Evolutionary conservation across 2,329 filamentous ascomycete species (phyloP), one percentile per base, ranked within the genome.

Genomic region (Colletotrichum echinochloae): DNA sequence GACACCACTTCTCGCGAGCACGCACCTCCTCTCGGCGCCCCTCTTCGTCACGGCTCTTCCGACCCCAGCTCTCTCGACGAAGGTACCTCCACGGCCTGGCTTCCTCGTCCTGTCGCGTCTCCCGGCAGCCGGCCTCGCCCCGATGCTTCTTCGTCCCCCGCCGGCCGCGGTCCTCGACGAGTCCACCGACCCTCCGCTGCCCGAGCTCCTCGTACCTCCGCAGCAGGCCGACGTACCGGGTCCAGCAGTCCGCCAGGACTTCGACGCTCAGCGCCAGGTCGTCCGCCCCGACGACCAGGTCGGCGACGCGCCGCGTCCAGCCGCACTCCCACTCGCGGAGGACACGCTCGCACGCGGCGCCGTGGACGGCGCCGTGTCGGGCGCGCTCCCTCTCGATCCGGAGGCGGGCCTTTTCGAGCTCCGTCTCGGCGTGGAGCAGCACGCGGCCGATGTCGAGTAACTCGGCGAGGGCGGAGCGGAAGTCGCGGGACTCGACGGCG

Each of bases 211-310:
- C 68, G n/a, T 68, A 71, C 65, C 48, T 68, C 46, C 68, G 46
- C 57, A 71, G 16, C 37, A 71, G 23, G 7, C 51, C 68, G 5
- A 71, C 57, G 6, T 71, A 68, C 46, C 67, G 62, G 5, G 35
- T 30, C 68, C 68, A 71, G 59, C 68, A 71, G 2, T 68, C 68
- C 2, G 35, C 57, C 59, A 71, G 5, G 4, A 71, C 37, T 52
- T 71, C 68, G 16, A 30, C 8, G 57, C 64, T 67, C n/a, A 71
- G 26, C 23, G 49, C 60, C 20, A 65, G 6, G 46, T 71, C 51
- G 28, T 71, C 69, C n/a, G n/a, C 26, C 18, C 65, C 54, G 2
- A 30, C n/a, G 5, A 37, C 28, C 65, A 70, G 60, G 5, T 55
- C 8, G 26, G 23, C 49, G 20, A 71, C 41, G 1, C 60, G 46